Evolutionary conservation across 441 rosid species (phyloP).

Genomic region (Adansonia madagascariensis): DNA sequence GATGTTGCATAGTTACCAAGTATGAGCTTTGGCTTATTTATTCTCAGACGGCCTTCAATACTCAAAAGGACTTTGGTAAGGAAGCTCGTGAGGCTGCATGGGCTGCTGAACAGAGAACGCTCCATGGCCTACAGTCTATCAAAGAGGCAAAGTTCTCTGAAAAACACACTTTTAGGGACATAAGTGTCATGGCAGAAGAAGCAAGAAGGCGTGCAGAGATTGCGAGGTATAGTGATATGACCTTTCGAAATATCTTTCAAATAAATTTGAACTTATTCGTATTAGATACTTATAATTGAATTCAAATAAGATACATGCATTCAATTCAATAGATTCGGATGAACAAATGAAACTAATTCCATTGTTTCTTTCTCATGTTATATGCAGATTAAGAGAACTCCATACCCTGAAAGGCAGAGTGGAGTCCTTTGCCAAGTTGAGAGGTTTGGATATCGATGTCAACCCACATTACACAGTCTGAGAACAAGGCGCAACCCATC

Average conservation of each 20-base stretch:
- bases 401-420: conserved; percentile 67
- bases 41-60: conserved; percentile 62
- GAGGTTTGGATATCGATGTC: conserved; percentile 60
- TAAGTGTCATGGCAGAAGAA: conserved; percentile 58
- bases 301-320: too few species aligned
- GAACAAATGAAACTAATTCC: neutral
- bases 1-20: neutral
- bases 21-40: neutral
- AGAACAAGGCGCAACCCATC: neutral
- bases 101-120: conserved; percentile 61
- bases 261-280: too few species aligned
- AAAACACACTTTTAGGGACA: conserved; percentile 46
- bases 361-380: neutral
- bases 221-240: conserved; percentile 40
- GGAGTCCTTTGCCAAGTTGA: conserved; percentile 63
- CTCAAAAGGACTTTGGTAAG: conserved; percentile 55
- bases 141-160: conserved; percentile 38
- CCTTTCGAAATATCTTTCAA: too few species aligned
- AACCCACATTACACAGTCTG: conserved; percentile 56
- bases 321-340: too few species aligned
- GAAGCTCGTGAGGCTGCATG: conserved; percentile 58
- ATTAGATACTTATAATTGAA: too few species aligned
- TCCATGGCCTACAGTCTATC: conserved; percentile 47
- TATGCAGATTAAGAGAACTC: conserved; percentile 61
- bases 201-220: conserved; percentile 63